Conservation (phyloP, 139 green algal genomes). For the Yamagishiella unicocca region DNA sequence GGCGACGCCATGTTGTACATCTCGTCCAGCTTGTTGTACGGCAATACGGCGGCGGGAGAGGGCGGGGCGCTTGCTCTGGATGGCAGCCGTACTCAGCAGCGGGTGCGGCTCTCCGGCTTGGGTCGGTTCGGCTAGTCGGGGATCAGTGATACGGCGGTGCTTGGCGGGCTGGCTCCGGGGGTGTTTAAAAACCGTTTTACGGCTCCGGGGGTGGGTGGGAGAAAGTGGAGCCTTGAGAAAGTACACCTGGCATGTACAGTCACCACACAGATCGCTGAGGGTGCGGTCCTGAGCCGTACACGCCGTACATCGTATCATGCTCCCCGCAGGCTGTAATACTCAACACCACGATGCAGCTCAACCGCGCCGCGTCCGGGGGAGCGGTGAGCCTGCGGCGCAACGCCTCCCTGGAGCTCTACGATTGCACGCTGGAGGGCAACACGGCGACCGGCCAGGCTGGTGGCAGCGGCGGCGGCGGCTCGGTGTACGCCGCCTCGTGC, state of each 20-base stretch:
- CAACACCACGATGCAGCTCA: background rate
- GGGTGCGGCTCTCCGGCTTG: background rate
- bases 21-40: background rate
- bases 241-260: background rate
- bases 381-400: background rate
- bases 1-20: background rate
- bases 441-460: background rate
- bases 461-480: background rate
- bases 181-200: background rate
- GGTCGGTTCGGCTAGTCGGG: background rate
- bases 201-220: background rate
- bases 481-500: background rate
- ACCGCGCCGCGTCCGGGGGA: background rate
- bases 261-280: background rate
- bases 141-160: background rate
- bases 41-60: background rate
- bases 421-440: background rate
- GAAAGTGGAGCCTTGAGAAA: background rate
- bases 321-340: background rate
- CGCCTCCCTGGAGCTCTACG: background rate
- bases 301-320: background rate
- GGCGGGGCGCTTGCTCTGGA: constrained; percentile 3
- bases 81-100: background rate
- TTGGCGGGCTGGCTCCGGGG: background rate
- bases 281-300: background rate